These are phyloP conservation scores for Coemansia umbellata DNA, from an alignment of 192 early-diverging fungal genomes.

Conservation along the genomic window DNA sequence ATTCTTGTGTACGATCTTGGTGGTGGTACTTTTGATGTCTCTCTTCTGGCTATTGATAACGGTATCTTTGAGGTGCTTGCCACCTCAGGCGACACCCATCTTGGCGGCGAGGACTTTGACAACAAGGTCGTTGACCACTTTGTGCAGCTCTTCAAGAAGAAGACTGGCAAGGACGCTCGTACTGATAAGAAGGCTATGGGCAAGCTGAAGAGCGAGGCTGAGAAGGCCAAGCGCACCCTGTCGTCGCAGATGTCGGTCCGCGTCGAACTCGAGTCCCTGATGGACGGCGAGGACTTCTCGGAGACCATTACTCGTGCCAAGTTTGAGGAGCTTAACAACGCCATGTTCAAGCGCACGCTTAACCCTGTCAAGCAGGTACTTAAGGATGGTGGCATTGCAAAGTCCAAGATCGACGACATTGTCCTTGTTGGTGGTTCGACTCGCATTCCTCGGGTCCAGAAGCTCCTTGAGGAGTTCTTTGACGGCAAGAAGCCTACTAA, in stretches of 20 bases:
- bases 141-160: constrained; percentile 89
- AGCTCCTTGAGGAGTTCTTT: constrained; percentile 91
- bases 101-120: constrained; percentile 99
- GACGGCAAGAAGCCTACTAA: constrained; percentile 95
- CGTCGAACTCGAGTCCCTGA: constrained; percentile 90
- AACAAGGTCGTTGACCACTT: constrained; percentile 93
- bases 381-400: constrained; percentile 82
- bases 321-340: constrained; percentile 93
- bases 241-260: constrained; percentile 91
- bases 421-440: constrained; percentile 98
- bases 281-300: constrained; percentile 84
- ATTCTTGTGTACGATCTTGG: constrained; percentile 96
- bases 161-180: constrained; percentile 74
- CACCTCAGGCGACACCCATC: constrained; percentile 94
- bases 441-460: constrained; percentile 96
- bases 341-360: constrained; percentile 90
- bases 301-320: constrained; percentile 94
- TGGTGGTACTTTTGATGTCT: constrained; percentile 99
- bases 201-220: constrained; percentile 93
- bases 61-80: constrained; percentile 96
- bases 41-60: constrained; percentile 88
- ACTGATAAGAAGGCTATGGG: constrained; percentile 88
- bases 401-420: constrained; percentile 90
- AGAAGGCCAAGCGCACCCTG: constrained; percentile 95
- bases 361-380: constrained; percentile 92